A percentile compares a stretch with the other conserved stretches of the same genome.
Evolutionary conservation across 176 grass and related monocot species (phyloP).

Genomic region (Aegilops bicornis): DNA sequence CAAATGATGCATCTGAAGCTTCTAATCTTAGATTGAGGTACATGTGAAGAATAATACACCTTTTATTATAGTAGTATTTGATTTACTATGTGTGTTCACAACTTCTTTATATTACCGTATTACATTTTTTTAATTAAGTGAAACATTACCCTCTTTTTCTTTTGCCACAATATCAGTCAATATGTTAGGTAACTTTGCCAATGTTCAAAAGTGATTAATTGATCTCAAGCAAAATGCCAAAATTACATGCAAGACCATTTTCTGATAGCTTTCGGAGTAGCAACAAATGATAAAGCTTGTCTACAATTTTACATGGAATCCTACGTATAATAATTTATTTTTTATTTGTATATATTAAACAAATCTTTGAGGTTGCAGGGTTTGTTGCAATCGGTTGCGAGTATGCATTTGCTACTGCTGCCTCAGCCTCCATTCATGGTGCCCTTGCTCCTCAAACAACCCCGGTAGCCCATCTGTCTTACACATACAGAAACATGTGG

Average conservation of each 20-base stretch:
- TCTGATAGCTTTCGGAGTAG: not conserved
- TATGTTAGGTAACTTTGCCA: not conserved
- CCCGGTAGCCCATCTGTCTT: slow-evolving; percentile 19
- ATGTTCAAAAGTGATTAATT: not conserved
- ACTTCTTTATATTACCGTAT: not conserved
- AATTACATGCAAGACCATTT: not conserved
- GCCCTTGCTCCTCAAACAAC: slow-evolving; percentile 37
- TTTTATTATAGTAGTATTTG: not conserved
- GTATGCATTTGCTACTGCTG: not conserved
- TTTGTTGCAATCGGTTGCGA: slow-evolving; percentile 51
- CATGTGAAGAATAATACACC: not conserved
- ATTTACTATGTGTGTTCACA: not conserved
- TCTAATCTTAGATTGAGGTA: not conserved
- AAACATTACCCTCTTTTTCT: not conserved
- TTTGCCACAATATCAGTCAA: not conserved
- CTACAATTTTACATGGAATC: not conserved
- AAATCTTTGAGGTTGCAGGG: slow-evolving; percentile 8
- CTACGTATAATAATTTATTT: not conserved
- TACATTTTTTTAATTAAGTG: not conserved
- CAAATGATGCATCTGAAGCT: not conserved
- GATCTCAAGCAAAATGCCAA: not conserved
- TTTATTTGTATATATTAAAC: not conserved
- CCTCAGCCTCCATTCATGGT: slow-evolving; percentile 14
- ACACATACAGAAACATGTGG: not conserved
- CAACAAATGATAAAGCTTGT: not conserved